Evolutionary conservation across 1,139 yeast species (phyloP), one percentile per base, ranked within the genome.

Genomic region (Kodamaea arcana): DNA sequence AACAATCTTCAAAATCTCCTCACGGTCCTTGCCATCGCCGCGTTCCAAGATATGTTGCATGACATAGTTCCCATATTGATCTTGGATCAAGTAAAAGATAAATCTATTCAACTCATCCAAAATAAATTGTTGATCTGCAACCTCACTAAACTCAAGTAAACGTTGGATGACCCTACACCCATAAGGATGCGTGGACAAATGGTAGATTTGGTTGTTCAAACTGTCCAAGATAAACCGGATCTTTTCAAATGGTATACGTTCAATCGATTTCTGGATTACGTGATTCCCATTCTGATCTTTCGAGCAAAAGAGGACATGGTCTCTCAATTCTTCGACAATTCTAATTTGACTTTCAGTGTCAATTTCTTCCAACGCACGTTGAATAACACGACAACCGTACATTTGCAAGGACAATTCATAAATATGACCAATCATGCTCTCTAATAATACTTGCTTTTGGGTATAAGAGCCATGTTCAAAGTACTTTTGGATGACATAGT

Each of bases 201-300:
- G 94, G 52, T 86, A 85, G 33, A 88, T 84, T 47, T 88, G 95
- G 44, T 78, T 78, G 45, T 76, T 77, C 46, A 92, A 72, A 18
- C 92, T 78, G 23, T 78, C 80, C 50, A 87, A 69, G 37, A 92
- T 78, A 50, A 87, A 90, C 30, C 78, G 73, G 43, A 88, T 75
- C 37, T 73, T 65, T 15, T 72, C 76, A 41, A 85, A 79, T 2
- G 96, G 95, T 36, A 90, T 80, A 40, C 78, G 69, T 60, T 92
- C 98, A 50, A 92, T 86, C 0, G 96, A 83, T 59, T 90, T 92
- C 62, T 94, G 98, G 45, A 94, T 83, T 20, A 94, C 98, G 59
- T 94, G 99, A 56, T 94, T 94, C 41, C 97, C 98, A 58, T 94
- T 94, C 65, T 92, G 98, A 58, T 94, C 97, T 54, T 88, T 88